Base-by-base conservation (phyloP, 208 protist genomes). In the Angomonas deanei region DNA sequence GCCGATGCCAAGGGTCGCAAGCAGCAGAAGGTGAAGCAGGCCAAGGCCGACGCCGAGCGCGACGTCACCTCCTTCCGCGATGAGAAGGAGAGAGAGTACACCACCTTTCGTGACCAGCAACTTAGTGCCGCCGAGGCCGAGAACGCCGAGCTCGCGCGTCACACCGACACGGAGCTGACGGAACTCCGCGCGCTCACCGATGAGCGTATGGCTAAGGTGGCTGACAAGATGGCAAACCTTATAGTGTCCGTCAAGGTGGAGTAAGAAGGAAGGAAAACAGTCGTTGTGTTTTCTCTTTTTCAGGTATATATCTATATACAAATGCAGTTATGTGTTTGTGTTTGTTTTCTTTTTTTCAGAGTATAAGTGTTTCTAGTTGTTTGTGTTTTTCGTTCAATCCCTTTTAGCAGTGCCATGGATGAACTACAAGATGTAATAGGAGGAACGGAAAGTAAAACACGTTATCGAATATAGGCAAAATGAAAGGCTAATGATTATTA, bases 1-100 rank as follows among this genome's bases (percentile, higher is more conserved):
- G 72, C 80, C 8, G 83, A 94, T 3, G 88, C 88, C 55, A 92
- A 92, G 70, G 66, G 66, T 0, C 80, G 83, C 26, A 84, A 88
- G 68, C 86, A 94, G 66, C 78, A 85, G 59, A 91, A 88, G 63
- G 80, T 94, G 27, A 85, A 87, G 70, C 82, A 88, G 70, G 84
- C 88, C 1, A 92, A 92, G 73, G 55, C 63, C 0, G 88, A 94
- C 50, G 85, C 88, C n/a, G 88, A 94, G 72, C 63, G 70, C 48
- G 85, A 92, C 58, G 88, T 94, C 1, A 62, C 69, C n/a, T 74
- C 74, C 32, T 94, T 92, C 64, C 76, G 81, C 47, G 27, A 47
- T 19, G 83, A 94, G 50, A 88, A 85, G 39, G 85, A 94, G 2
- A 21, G 54, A 26, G 88, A 94, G 61, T 86, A 82, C 64, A 78